Base-by-base conservation (phyloP, 176 grass and related monocot species). In the Oryza meridionalis region DNA sequence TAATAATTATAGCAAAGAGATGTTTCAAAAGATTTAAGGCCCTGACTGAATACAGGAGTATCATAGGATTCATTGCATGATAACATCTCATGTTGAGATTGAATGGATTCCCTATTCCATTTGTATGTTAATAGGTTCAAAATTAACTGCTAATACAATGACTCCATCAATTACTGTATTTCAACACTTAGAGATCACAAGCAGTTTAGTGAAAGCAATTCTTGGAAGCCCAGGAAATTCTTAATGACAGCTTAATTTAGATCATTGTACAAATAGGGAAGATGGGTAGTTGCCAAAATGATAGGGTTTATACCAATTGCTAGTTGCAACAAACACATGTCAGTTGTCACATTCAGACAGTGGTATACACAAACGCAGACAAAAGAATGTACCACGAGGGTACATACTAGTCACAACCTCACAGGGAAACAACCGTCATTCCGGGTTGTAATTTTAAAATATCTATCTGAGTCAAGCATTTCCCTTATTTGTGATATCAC, bases 81-180 rank as follows among this genome's bases (percentile, higher is more conserved):
- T 46, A 69, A 4, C 49, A 75, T 88, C 47, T 22, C 26, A 70
- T 40, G 70, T 42, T 70, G 37, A 22, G 38, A 64, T 38, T 24
- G 11, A 14, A 83, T 16, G 44, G 11, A 72, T 16, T 49, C 3
- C 4, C 46, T 74, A 68, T 7, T 74, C 35, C 2, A 27, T 47
- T 72, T 81, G 37, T 17, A 32, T 67, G 35, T 67, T 67, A 25
- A 11, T 68, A 67, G 3, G 13, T 35, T 27, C 10, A 68, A 67
- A 11, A 46, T 73, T 75, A 65, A 45, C 9, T 74, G 72, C 0
- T 25, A 12, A 26, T 72, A 1, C 6, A 37, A 25, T 21, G 62
- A 27, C 15, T 29, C 12, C 1, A 45, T 9, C 51, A 65, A 65
- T 24, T 51, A 44, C 9, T 73, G 33, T 26, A 61, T 43, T 59